Conservation (phyloP, 2,329 filamentous ascomycete species). For the Neofusicoccum parvum region DNA sequence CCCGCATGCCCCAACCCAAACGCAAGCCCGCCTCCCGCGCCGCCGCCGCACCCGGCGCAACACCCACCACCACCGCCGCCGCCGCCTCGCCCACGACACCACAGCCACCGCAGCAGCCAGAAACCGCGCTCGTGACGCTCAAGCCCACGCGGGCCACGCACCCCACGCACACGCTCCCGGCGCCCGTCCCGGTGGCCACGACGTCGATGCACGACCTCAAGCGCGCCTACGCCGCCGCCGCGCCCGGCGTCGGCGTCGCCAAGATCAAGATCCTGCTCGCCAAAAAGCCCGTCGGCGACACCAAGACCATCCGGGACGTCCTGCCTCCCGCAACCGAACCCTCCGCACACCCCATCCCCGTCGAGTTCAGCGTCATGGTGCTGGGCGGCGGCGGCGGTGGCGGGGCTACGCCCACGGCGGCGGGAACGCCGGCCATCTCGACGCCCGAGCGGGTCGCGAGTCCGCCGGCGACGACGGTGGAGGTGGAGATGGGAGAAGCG, state of each 20-base stretch:
- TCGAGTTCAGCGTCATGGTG: conserved; percentile 88
- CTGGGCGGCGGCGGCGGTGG: conserved; percentile 65
- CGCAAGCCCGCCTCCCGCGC: conserved; percentile 59
- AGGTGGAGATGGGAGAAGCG: conserved; percentile 26
- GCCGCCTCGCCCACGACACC: conserved; percentile 24
- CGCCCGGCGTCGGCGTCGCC: conserved; percentile 45
- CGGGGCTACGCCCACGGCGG: conserved; percentile 29
- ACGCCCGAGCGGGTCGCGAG: conserved; percentile 12
- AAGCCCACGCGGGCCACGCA: conserved; percentile 67
- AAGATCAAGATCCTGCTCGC: conserved; percentile 86
- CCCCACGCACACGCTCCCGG: conserved; percentile 64
- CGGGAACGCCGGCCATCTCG: conserved; percentile 4
- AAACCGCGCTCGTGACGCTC: conserved; percentile 58
- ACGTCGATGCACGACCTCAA: conserved; percentile 83
- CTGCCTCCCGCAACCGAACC: conserved; percentile 46
- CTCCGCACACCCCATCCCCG: conserved; percentile 48
- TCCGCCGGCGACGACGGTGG: not conserved
- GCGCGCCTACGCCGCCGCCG: conserved; percentile 63
- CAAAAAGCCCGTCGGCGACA: conserved; percentile 82
- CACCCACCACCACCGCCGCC: conserved; percentile 25
- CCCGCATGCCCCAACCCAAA: conserved; percentile 34
- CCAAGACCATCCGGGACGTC: conserved; percentile 76
- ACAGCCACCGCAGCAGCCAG: conserved; percentile 28
- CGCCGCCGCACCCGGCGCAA: conserved; percentile 33
- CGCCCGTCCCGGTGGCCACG: conserved; percentile 57